Base-by-base conservation (phyloP, 2,329 filamentous ascomycete genomes). In the Cladobotryum protrusum region DNA sequence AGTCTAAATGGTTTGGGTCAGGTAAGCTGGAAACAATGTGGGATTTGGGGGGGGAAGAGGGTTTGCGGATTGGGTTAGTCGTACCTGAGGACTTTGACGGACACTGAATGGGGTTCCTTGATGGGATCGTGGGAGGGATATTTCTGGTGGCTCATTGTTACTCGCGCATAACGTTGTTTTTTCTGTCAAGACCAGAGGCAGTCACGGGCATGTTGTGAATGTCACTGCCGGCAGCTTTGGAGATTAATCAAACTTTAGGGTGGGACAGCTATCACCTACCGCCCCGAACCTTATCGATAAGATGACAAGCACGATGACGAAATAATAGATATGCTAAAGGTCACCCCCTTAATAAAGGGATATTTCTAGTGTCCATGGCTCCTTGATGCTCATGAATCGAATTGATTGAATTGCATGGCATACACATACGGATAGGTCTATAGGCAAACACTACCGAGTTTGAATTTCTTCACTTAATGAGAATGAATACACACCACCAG, bases 51-150 rank as follows among this genome's bases (percentile, higher is more conserved):
- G 37, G 11, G 37, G 14, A 9, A 13, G 33, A 4, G 35, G 11
- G 36, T 18, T 39, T n/a, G 13, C 5, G 13, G 14, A 6, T 37
- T 37, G 35, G 20, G 18, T 13, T 11, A 18, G 8, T 18, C 65
- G 56, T 72, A 85, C 84, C 84, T 73, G 35, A 87, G 72, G 45
- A 87, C 87, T 73, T 91, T 92, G 47, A 91, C 72, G 46, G 86
- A 90, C 42, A 91, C 81, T 17, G 84, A 82, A 68, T 91, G 87
- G 35, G 87, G 86, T 68, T 91, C 87, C 67, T 89, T 89, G 53
- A 77, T 67, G 3, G 74, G 70, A 52, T 82, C 79, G 50, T 78
- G 73, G 13, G 78, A 79, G 7, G 77, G 71, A 57, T 78, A 80
- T 57, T 76, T 67, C 64, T 81, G 78, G 59, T 82, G 78, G 64